Percentiles rank a stretch among this genome's conserved stretches.
Conservation (phyloP, 2,329 filamentous ascomycete genomes). For the Pseudogymnoascus sp. region DNA sequence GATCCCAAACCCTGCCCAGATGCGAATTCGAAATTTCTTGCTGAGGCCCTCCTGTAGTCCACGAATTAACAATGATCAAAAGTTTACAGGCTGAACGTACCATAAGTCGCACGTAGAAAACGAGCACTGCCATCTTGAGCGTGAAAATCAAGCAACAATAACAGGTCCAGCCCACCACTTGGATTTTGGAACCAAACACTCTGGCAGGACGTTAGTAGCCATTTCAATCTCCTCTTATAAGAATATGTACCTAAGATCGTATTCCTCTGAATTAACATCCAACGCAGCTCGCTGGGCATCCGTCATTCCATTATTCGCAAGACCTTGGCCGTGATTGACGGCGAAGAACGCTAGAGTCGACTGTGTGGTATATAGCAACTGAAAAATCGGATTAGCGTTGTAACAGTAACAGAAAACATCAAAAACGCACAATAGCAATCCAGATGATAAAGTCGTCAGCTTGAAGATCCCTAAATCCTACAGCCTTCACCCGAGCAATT, state of each 20-base stretch:
- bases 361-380: constrained; percentile 46
- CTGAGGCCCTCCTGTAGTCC: constrained; percentile 26
- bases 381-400: constrained; percentile 11
- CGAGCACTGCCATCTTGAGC: constrained; percentile 47
- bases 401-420: not conserved
- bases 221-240: not conserved
- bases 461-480: constrained; percentile 44
- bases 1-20: constrained; percentile 40
- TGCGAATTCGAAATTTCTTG: constrained; percentile 35
- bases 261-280: constrained; percentile 39
- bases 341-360: constrained; percentile 43
- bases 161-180: constrained; percentile 46
- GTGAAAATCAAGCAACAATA: constrained; percentile 47
- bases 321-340: constrained; percentile 40
- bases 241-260: constrained; percentile 25
- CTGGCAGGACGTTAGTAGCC: constrained; percentile 26
- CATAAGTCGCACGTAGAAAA: constrained; percentile 50
- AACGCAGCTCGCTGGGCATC: constrained; percentile 40
- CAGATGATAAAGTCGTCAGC: constrained; percentile 54
- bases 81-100: constrained; percentile 15
- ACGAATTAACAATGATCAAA: not conserved
- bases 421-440: constrained; percentile 41
- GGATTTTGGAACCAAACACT: constrained; percentile 45
- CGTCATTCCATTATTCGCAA: constrained; percentile 53
- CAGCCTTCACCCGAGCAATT: constrained; percentile 40